Percentiles rank a stretch among this genome's conserved stretches.
These are phyloP conservation scores for Anethum foeniculum DNA, from an alignment of 140 eudicot genomes.

Conservation along the genomic window DNA sequence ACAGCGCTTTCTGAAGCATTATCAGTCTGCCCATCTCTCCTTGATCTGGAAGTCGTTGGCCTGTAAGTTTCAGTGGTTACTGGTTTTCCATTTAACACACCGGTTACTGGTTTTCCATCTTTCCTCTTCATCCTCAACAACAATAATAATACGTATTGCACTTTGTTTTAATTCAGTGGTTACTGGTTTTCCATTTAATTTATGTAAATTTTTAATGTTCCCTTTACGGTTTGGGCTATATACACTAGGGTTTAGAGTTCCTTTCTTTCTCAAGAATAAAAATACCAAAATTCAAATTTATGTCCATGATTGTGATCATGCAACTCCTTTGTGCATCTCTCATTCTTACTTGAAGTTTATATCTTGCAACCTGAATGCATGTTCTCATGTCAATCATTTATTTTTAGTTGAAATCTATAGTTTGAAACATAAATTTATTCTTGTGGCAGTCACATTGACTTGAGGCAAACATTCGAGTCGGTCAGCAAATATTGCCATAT, in stretches of 20 bases:
- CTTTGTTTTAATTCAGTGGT: background rate
- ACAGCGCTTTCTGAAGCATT: conserved; percentile 58
- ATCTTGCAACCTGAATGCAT: background rate
- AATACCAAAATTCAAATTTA: background rate
- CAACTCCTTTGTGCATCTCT: background rate
- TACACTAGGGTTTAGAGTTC: background rate
- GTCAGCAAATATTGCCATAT: conserved; percentile 54
- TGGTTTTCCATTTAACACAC: too few relatives aligned
- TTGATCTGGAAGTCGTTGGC: conserved; percentile 77
- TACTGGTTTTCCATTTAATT: background rate
- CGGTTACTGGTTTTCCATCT: too few relatives aligned
- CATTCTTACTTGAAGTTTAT: background rate
- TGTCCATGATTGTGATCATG: background rate
- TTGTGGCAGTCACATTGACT: conserved; percentile 59
- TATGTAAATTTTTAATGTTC: too few relatives aligned
- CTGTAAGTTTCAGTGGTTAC: conserved; percentile 75
- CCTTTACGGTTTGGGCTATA: background rate
- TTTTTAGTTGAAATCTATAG: background rate
- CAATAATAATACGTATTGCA: background rate
- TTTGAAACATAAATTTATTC: background rate
- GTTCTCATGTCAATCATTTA: conserved; percentile 33
- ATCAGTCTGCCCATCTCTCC: conserved; percentile 67
- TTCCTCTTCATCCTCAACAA: background rate
- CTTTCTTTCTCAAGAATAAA: background rate
- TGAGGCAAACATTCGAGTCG: conserved; percentile 71